These are phyloP conservation scores for Yarrowia phangngaensis DNA, from an alignment of 805 yeast genomes.

Conservation along the genomic window DNA sequence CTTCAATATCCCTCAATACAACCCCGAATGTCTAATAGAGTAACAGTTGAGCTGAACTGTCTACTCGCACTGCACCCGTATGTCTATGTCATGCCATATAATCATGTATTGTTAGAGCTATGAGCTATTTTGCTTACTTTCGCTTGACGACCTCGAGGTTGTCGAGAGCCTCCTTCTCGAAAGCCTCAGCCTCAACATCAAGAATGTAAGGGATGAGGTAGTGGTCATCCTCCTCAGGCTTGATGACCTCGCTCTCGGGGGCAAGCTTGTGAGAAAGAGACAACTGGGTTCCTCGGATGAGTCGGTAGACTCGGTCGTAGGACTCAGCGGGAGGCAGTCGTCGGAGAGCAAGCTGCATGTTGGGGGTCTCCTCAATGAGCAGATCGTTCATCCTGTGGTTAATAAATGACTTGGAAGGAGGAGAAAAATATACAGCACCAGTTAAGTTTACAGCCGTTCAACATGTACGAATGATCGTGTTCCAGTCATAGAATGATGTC, in stretches of 20 bases:
- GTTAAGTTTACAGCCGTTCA: neutral
- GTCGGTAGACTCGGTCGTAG: conserved; percentile 89
- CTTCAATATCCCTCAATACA: too few species aligned
- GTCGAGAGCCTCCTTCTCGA: conserved; percentile 85
- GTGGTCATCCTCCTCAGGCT: conserved; percentile 58
- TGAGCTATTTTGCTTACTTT: conserved; percentile 27
- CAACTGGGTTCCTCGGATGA: conserved; percentile 86
- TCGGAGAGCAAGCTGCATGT: conserved; percentile 77
- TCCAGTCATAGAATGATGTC: too few species aligned
- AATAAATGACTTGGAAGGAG: neutral
- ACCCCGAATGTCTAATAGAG: too few species aligned
- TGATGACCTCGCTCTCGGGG: conserved; percentile 72
- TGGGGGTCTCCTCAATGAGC: conserved; percentile 79
- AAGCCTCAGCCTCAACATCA: conserved; percentile 90
- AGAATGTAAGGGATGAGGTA: conserved; percentile 84
- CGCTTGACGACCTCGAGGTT: conserved; percentile 50
- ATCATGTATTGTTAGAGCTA: conserved; percentile 26
- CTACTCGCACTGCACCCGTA: too few species aligned
- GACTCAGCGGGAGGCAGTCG: conserved; percentile 82
- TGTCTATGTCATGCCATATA: neutral
- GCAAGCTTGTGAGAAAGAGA: conserved; percentile 78
- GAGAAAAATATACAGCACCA: neutral
- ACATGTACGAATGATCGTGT: too few species aligned
- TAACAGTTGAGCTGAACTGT: too few species aligned
- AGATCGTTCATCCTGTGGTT: conserved; percentile 69